phyloP scores from a whole-genome alignment of 2,329 filamentous ascomycete species.

The Botrytis hyacinthi region DNA sequence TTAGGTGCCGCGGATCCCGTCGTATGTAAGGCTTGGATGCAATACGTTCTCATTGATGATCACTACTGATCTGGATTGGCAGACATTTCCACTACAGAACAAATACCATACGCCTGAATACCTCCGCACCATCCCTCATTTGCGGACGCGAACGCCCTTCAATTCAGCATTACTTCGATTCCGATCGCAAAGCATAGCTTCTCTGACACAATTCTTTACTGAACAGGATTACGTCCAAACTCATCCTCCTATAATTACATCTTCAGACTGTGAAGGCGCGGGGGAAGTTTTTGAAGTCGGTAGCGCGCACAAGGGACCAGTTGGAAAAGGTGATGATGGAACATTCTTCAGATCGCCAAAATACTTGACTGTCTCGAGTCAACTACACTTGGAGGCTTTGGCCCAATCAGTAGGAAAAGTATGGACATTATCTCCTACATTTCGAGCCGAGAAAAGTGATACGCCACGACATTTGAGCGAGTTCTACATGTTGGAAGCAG shows the following conservation, averaged over 20 bases:
- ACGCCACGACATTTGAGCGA: conserved; percentile 92
- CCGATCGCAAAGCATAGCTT: conserved; percentile 74
- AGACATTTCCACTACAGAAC: conserved; percentile 93
- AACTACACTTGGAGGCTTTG: conserved; percentile 90
- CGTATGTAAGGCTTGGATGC: conserved; percentile 50
- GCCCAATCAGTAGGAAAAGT: conserved; percentile 85
- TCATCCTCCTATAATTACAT: conserved; percentile 91
- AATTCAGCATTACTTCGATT: conserved; percentile 79
- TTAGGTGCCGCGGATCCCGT: conserved; percentile 76
- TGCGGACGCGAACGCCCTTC: conserved; percentile 76
- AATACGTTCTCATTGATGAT: not conserved
- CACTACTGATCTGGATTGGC: conserved; percentile 28
- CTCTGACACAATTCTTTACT: conserved; percentile 73
- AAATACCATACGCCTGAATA: conserved; percentile 92
- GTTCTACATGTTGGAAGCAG: conserved; percentile 98
- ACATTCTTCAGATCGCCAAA: conserved; percentile 84
- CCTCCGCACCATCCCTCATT: conserved; percentile 81
- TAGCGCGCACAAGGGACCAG: conserved; percentile 27
- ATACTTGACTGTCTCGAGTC: conserved; percentile 92
- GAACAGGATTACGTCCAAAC: conserved; percentile 72
- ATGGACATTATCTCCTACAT: conserved; percentile 91
- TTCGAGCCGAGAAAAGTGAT: conserved; percentile 89
- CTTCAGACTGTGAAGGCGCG: conserved; percentile 94
- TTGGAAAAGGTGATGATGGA: conserved; percentile 41
- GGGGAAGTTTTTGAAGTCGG: conserved; percentile 83